Evolutionary conservation across 1,284 basidiomycete genomes (phyloP), one percentile per base, ranked within the genome.

Genomic region (Cerrena zonata): DNA sequence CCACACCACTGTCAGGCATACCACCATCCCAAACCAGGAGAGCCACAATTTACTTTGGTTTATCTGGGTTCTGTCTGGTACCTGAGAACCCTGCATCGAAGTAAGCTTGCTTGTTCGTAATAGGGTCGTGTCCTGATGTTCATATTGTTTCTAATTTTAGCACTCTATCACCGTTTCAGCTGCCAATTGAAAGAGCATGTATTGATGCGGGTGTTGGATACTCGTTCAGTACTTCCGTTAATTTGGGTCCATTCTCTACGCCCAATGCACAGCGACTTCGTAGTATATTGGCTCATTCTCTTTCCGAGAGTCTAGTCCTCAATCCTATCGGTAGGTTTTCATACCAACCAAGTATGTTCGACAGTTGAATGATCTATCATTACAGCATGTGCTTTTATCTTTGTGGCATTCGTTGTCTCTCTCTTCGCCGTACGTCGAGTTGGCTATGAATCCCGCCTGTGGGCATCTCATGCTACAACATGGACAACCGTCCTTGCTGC

Each of bases 21-120:
- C 68, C 18, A 71, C 69, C 11, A 60, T 69, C 45, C 61, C 67
- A 50, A 7, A 34, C 30, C 7, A 34, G 30, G 30, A 7, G 7
- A 34, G 30, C 30, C 30, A 34, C 30, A 7, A 34, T 34, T 7
- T 34, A 34, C 15, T 34, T 7, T 15, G 30, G 30, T 7, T 15
- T 34, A 15, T 7, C 30, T 7, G 30, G 30, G 15, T 34, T 7
- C 30, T 34, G 30, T 34, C 30, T 34, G 40, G 53, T 53, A 21
- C 45, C 50, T 39, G 48, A 41, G n/a, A 5, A n/a, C n/a, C n/a
- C n/a, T n/a, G n/a, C n/a, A n/a, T n/a, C n/a, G n/a, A n/a, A n/a
- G n/a, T n/a, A n/a, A n/a, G n/a, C n/a, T n/a, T n/a, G n/a, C n/a
- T n/a, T n/a, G n/a, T n/a, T n/a, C n/a, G n/a, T n/a, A n/a, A n/a